These are phyloP conservation scores for Coniferiporia weirii DNA, from an alignment of 1,284 basidiomycete genomes.

Conservation along the genomic window DNA sequence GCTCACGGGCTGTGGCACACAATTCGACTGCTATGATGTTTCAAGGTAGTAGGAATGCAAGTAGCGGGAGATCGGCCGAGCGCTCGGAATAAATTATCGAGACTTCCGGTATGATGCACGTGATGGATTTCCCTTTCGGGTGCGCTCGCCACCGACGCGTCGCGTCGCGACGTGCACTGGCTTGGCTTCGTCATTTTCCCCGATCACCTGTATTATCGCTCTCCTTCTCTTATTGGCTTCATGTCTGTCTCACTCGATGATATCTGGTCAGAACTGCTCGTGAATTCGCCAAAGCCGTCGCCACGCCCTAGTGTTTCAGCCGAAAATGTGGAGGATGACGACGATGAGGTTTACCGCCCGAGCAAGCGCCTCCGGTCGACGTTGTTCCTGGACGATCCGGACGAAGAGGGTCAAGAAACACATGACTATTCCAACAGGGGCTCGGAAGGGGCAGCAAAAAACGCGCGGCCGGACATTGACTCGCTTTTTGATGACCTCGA, in stretches of 20 bases:
- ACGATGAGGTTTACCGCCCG: slow-evolving; percentile 19
- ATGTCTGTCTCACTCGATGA: slow-evolving; percentile 21
- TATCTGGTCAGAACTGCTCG: slow-evolving; percentile 21
- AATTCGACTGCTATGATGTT: background rate
- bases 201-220: background rate
- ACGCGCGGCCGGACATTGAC: slow-evolving; percentile 43
- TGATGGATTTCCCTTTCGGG: background rate
- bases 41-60: background rate
- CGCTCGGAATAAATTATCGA: background rate
- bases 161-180: slow-evolving; percentile 7
- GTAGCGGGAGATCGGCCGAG: too few relatives aligned
- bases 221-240: background rate
- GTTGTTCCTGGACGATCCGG: slow-evolving; percentile 37
- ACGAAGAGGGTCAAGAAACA: slow-evolving; percentile 25
- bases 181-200: background rate
- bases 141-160: slow-evolving; percentile 2
- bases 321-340: background rate
- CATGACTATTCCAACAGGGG: slow-evolving; percentile 19
- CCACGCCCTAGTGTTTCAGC: background rate
- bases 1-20: background rate
- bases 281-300: slow-evolving; percentile 4
- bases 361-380: slow-evolving; percentile 22
- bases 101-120: background rate
- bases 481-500: slow-evolving; percentile 59
- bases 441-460: slow-evolving; percentile 21